A percentile compares a stretch with the other conserved stretches of the same genome.
Evolutionary conservation across 768 basidiomycete species (phyloP).

Genomic region (Naganishia antarctica): DNA sequence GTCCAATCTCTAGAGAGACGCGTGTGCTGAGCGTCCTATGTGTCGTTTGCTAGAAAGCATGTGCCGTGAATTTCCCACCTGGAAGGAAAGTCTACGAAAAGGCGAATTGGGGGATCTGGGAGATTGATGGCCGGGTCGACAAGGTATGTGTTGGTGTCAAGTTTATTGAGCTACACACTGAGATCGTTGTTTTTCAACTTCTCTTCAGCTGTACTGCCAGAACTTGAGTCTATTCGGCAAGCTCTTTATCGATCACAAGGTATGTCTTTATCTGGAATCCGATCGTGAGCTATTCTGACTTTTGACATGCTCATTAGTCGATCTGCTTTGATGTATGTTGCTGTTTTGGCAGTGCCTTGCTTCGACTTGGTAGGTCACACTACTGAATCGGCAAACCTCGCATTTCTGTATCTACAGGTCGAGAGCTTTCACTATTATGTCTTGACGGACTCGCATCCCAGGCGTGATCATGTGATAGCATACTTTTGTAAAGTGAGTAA

Average conservation of each 20-base stretch:
- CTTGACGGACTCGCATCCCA: conserved; percentile 74
- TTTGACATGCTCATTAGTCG: conserved; percentile 19
- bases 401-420: conserved; percentile 32
- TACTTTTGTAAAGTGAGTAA: conserved; percentile 63
- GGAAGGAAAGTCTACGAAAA: conserved; percentile 84
- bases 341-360: too few relatives aligned
- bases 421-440: conserved; percentile 77
- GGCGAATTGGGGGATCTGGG: conserved; percentile 86
- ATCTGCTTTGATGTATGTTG: conserved; percentile 30
- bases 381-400: not conserved
- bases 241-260: conserved; percentile 98
- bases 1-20: too few relatives aligned
- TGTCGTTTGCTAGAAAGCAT: conserved; percentile 57
- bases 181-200: not conserved
- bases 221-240: conserved; percentile 93
- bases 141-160: conserved; percentile 17
- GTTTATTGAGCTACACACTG: not conserved
- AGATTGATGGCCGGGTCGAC: conserved; percentile 77
- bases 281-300: not conserved
- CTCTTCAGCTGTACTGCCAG: conserved; percentile 80
- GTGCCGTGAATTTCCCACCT: conserved; percentile 68
- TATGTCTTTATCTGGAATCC: conserved; percentile 44
- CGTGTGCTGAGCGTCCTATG: not conserved
- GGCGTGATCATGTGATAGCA: conserved; percentile 72
- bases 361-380: too few relatives aligned